Conservation (phyloP, 768 basidiomycete species). For the Russula lepida region DNA sequence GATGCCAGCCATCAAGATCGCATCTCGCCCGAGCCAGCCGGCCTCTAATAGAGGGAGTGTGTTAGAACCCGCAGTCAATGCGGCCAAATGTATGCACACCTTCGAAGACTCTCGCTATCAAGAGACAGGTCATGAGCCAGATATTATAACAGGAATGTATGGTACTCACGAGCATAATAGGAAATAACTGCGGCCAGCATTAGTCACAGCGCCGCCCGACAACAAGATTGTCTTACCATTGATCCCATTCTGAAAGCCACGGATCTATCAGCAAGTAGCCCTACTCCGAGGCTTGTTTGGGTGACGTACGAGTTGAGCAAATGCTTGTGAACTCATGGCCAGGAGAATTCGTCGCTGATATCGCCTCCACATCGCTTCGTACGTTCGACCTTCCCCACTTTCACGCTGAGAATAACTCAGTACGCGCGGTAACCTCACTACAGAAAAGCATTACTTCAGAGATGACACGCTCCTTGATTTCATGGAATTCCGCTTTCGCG, state of each 20-base stretch:
- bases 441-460: slow-evolving; percentile 46
- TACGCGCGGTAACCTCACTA: background rate
- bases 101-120: slow-evolving; percentile 81
- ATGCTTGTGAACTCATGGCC: slow-evolving; percentile 93
- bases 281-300: background rate
- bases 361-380: slow-evolving; percentile 74
- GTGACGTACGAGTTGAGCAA: slow-evolving; percentile 78
- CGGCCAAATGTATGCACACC: slow-evolving; percentile 35
- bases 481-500: slow-evolving; percentile 78
- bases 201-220: background rate
- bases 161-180: slow-evolving; percentile 81
- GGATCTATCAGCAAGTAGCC: background rate
- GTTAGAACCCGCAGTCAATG: slow-evolving; percentile 5
- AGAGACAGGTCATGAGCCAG: slow-evolving; percentile 10
- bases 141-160: background rate
- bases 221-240: slow-evolving; percentile 50
- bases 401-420: slow-evolving; percentile 44
- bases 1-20: slow-evolving; percentile 92
- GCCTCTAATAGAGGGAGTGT: slow-evolving; percentile 49
- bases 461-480: slow-evolving; percentile 76
- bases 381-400: slow-evolving; percentile 66
- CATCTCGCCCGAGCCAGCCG: slow-evolving; percentile 90
- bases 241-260: slow-evolving; percentile 69
- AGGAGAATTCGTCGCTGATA: slow-evolving; percentile 84
- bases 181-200: slow-evolving; percentile 59